These are phyloP conservation scores for Sistotremastrum suecicum DNA, from an alignment of 768 basidiomycete species.

Conservation along the genomic window DNA sequence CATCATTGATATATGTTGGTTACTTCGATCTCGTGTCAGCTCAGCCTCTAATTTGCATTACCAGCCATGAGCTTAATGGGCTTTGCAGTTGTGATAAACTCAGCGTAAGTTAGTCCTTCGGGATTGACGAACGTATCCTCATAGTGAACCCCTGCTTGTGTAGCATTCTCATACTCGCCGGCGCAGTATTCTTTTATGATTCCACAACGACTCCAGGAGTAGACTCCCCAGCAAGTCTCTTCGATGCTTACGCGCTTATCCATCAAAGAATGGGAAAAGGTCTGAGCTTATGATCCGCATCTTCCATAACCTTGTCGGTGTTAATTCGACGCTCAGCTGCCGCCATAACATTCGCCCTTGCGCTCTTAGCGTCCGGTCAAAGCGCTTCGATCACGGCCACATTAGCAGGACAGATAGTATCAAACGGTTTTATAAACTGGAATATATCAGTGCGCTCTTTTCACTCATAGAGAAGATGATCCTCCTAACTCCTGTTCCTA, in stretches of 20 bases:
- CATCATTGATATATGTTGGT: slow-evolving; percentile 28
- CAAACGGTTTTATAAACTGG: slow-evolving; percentile 37
- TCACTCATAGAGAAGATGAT: slow-evolving; percentile 5
- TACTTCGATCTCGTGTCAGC: background rate
- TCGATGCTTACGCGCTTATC: slow-evolving; percentile 27
- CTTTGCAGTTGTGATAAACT: slow-evolving; percentile 35
- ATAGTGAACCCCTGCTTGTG: background rate
- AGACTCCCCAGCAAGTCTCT: slow-evolving; percentile 22
- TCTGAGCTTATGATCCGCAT: slow-evolving; percentile 5
- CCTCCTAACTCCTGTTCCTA: background rate
- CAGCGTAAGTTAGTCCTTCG: slow-evolving; percentile 13
- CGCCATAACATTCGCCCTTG: slow-evolving; percentile 32
- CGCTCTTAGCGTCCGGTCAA: slow-evolving; percentile 32
- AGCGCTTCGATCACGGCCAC: slow-evolving; percentile 36
- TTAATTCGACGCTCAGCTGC: slow-evolving; percentile 12
- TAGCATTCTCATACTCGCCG: slow-evolving; percentile 25
- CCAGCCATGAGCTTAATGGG: slow-evolving; percentile 23
- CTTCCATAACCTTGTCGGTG: background rate
- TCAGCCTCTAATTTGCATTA: background rate
- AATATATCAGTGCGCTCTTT: slow-evolving; percentile 19
- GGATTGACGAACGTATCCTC: background rate
- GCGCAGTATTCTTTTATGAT: slow-evolving; percentile 26
- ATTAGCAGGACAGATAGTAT: slow-evolving; percentile 32
- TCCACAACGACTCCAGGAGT: slow-evolving; percentile 4
- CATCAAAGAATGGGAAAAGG: slow-evolving; percentile 24